Conservation (phyloP, 306 rosid species). For the Boehmeria nivea region DNA sequence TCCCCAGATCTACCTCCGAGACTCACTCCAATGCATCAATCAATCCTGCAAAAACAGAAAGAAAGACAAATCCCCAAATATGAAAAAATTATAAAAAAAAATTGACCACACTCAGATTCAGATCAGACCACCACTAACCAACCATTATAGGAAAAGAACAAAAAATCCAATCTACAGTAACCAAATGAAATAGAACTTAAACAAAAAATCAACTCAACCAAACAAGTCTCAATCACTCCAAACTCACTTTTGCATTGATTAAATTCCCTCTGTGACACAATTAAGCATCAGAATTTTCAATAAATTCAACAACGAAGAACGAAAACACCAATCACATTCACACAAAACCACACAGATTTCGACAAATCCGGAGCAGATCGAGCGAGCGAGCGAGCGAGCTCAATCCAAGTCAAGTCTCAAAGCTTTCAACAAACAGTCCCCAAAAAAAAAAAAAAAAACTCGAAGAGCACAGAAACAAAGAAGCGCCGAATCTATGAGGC, state of each 20-base stretch:
- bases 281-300: too few species aligned
- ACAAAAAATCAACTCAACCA: too few species aligned
- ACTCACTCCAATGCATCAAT: slow-evolving; percentile 34
- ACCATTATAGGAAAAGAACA: not conserved
- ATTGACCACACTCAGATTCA: slow-evolving; percentile 8
- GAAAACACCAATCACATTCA: slow-evolving; percentile 15
- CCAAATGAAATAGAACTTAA: too few species aligned
- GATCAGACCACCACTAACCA: slow-evolving; percentile 23
- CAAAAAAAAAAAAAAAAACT: too few species aligned
- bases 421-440: too few species aligned
- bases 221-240: slow-evolving; percentile 8
- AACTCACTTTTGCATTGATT: not conserved
- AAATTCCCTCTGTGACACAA: too few species aligned
- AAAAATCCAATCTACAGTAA: too few species aligned
- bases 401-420: not conserved
- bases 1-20: slow-evolving; percentile 62
- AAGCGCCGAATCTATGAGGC: too few species aligned
- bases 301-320: not conserved
- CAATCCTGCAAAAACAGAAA: slow-evolving; percentile 37
- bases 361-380: slow-evolving; percentile 37
- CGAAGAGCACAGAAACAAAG: too few species aligned
- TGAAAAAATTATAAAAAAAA: slow-evolving; percentile 5
- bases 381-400: slow-evolving; percentile 4
- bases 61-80: slow-evolving; percentile 1
- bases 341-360: slow-evolving; percentile 12